Evolutionary conservation across 805 yeast genomes (phyloP).

Genomic region (Candida chilensis): DNA sequence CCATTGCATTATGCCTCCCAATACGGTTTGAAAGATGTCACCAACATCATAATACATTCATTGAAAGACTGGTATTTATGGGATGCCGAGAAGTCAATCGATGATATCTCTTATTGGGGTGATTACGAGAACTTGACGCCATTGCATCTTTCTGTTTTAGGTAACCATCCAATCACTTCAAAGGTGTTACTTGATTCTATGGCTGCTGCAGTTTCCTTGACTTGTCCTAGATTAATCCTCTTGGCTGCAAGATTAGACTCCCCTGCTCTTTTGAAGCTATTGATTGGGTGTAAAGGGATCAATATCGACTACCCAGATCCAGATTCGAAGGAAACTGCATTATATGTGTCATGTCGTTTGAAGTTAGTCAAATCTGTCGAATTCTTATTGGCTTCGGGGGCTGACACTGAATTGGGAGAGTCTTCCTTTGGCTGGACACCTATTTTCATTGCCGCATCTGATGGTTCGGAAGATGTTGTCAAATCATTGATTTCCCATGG

Average conservation of each 20-base stretch:
- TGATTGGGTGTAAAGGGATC: slow-evolving; percentile 49
- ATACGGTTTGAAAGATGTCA: slow-evolving; percentile 65
- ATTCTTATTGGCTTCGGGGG: slow-evolving; percentile 46
- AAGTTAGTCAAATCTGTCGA: slow-evolving; percentile 45
- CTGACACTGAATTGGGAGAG: slow-evolving; percentile 72
- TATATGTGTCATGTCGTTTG: slow-evolving; percentile 72
- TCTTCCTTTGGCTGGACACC: slow-evolving; percentile 90
- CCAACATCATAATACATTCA: slow-evolving; percentile 46
- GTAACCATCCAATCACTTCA: slow-evolving; percentile 74
- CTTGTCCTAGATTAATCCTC: slow-evolving; percentile 49
- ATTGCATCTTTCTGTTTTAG: slow-evolving; percentile 72
- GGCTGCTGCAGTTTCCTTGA: slow-evolving; percentile 20
- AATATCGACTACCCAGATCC: slow-evolving; percentile 55
- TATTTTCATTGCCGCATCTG: slow-evolving; percentile 80
- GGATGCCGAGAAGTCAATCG: slow-evolving; percentile 40
- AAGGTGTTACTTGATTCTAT: slow-evolving; percentile 44
- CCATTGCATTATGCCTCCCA: slow-evolving; percentile 89
- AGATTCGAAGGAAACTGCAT: slow-evolving; percentile 66
- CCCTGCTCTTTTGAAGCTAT: slow-evolving; percentile 40
- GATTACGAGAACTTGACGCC: slow-evolving; percentile 79
- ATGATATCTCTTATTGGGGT: slow-evolving; percentile 53
- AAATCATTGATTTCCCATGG: slow-evolving; percentile 40
- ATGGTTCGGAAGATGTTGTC: slow-evolving; percentile 59
- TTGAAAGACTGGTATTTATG: slow-evolving; percentile 53
- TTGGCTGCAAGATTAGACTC: slow-evolving; percentile 64